These are phyloP conservation scores for Sporothrix pallida DNA, from an alignment of 2,329 filamentous ascomycete genomes.

Conservation along the genomic window DNA sequence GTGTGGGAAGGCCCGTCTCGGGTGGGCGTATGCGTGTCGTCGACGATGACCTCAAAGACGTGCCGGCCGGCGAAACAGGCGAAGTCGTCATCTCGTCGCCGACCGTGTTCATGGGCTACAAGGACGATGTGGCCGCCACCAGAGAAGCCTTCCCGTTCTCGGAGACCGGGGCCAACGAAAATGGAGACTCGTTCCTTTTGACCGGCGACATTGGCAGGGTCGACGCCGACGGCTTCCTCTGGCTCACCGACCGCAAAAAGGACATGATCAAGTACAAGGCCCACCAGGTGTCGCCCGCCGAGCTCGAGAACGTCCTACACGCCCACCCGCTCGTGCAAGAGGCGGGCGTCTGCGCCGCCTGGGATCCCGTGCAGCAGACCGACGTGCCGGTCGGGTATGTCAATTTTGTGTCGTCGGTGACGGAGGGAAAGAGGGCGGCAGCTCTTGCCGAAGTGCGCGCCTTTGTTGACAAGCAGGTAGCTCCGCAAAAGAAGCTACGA, in stretches of 20 bases:
- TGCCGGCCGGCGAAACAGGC: neutral
- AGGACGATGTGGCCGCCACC: slow-evolving; percentile 1
- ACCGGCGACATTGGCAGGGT: slow-evolving; percentile 26
- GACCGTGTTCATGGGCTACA: slow-evolving; percentile 25
- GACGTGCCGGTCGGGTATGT: slow-evolving; percentile 27
- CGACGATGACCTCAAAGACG: slow-evolving; percentile 15
- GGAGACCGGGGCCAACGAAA: no score
- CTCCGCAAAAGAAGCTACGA: neutral
- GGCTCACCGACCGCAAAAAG: slow-evolving; percentile 31
- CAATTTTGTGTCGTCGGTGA: neutral
- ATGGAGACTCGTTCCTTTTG: no score
- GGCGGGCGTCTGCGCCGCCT: slow-evolving; percentile 24
- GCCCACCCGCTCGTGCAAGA: slow-evolving; percentile 20
- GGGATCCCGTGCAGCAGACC: slow-evolving; percentile 24
- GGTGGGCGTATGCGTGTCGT: slow-evolving; percentile 4
- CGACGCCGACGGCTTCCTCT: slow-evolving; percentile 17
- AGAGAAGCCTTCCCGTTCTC: slow-evolving; percentile 4
- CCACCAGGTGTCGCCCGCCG: slow-evolving; percentile 28
- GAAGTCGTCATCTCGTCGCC: slow-evolving; percentile 13
- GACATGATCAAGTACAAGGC: slow-evolving; percentile 31
- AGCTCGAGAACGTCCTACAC: slow-evolving; percentile 27
- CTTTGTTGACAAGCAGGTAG: slow-evolving; percentile 1
- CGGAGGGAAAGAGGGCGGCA: neutral
- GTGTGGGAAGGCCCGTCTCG: slow-evolving; percentile 8
- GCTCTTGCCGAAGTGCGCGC: neutral